Conservation (phyloP, 192 early-diverging fungal species). For the Dimargaris verticillata region DNA sequence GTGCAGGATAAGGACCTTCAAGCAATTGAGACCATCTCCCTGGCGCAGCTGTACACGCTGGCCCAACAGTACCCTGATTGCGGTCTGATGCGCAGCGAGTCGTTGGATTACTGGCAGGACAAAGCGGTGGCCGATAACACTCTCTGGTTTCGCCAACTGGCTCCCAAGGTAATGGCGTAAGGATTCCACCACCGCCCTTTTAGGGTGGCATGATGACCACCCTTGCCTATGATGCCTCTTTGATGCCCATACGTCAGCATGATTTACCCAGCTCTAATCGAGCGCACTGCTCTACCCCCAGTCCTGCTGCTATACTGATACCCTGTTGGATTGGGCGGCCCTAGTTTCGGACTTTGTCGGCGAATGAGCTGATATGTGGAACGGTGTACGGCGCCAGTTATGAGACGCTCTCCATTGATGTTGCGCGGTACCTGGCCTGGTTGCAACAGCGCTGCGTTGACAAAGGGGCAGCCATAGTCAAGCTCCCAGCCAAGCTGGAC, state of each 20-base stretch:
- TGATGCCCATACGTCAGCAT: constrained; percentile 12
- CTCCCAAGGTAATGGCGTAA: not conserved
- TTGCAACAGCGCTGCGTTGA: constrained; percentile 13
- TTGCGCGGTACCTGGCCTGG: constrained; percentile 19
- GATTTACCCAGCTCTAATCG: constrained; percentile 11
- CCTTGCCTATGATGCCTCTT: constrained; percentile 13
- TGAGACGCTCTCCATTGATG: constrained; percentile 20
- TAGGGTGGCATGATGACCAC: not conserved
- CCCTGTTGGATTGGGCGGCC: not conserved
- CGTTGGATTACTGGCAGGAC: constrained; percentile 6
- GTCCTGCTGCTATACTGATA: not conserved
- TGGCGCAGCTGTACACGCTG: constrained; percentile 13
- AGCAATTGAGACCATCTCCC: constrained; percentile 18
- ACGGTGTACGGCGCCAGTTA: constrained; percentile 18
- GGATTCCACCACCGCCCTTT: not conserved
- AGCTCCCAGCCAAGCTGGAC: constrained; percentile 1
- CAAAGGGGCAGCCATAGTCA: constrained; percentile 13
- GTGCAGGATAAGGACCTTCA: constrained; percentile 25
- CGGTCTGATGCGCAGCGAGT: constrained; percentile 15
- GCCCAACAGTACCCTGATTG: constrained; percentile 14
- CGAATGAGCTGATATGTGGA: constrained; percentile 12
- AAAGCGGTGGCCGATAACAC: not conserved
- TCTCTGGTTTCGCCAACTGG: constrained; percentile 3
- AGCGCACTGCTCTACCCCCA: not conserved
- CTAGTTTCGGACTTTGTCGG: constrained; percentile 1